Evolutionary conservation across 1,139 yeast genomes (phyloP).

Genomic region (Hyphopichia buzzinii): DNA sequence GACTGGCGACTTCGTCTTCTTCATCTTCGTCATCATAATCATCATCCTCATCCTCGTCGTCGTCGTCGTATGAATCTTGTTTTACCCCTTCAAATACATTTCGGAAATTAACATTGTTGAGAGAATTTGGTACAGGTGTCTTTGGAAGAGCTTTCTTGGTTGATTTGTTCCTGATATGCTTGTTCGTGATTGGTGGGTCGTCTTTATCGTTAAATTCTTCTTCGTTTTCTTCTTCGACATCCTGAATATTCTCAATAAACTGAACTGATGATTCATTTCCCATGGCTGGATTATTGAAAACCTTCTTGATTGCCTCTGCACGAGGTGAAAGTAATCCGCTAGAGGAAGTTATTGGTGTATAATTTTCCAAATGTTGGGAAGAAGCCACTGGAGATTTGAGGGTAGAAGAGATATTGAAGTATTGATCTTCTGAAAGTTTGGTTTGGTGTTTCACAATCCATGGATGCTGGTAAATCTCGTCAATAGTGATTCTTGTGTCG

Average conservation of each 20-base stretch:
- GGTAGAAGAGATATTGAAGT: constrained; percentile 7
- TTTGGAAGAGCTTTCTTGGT: constrained; percentile 15
- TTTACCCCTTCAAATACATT: constrained; percentile 28
- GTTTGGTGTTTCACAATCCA: constrained; percentile 27
- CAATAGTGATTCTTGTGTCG: constrained; percentile 58
- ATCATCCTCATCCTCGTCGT: constrained; percentile 17
- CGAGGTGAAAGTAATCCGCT: constrained; percentile 28
- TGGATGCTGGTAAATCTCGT: constrained; percentile 58
- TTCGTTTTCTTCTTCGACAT: constrained; percentile 9
- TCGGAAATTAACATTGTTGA: constrained; percentile 25
- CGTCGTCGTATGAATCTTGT: constrained; percentile 13
- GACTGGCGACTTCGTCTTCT: constrained; percentile 15
- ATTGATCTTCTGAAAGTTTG: constrained; percentile 6
- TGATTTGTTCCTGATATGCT: neutral
- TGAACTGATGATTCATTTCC: constrained; percentile 18
- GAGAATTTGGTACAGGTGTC: constrained; percentile 27
- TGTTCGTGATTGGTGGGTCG: constrained; percentile 1
- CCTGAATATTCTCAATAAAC: constrained; percentile 22
- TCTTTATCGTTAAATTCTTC: constrained; percentile 7
- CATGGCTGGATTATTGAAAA: constrained; percentile 48
- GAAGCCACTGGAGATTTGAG: constrained; percentile 3
- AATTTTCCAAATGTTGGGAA: constrained; percentile 9
- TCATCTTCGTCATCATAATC: constrained; percentile 17
- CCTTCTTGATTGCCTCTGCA: constrained; percentile 46
- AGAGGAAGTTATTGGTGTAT: neutral